Evolutionary conservation across 2,329 filamentous ascomycete species (phyloP), one percentile per base, ranked within the genome.

Genomic region (Didymella pinodella): DNA sequence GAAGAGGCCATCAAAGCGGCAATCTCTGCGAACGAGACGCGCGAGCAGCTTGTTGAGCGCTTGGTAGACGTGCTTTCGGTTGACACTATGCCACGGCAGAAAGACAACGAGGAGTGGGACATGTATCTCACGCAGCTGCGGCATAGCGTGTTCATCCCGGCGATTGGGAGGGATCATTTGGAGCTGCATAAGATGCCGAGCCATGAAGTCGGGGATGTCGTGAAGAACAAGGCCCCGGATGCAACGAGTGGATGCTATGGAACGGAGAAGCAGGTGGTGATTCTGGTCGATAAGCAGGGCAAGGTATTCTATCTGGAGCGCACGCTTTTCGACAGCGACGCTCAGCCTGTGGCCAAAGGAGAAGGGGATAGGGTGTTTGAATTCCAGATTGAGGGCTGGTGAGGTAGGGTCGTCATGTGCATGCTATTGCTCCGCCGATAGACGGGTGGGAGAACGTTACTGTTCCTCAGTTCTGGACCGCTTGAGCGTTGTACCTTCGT

Each of bases 261-360:
- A 0, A 90, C 87, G 2, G 85, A 88, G 69, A 87, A 86, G 73
- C 86, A 89, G 70, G 87, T 85, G 1, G 76, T 89, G 7, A 77
- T 89, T 2, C 73, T 90, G 14, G 85, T 88, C 20, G 78, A 83
- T 65, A 75, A 76, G 29, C 68, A 82, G n/a, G 85, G 85, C 2
- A 80, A 81, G 52, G 81, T 87, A 34, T 84, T 81, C n/a, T 89
- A 85, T 66, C 79, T 88, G 32, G 87, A 90, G 72, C 78, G 86
- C 55, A 88, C 86, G 18, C 70, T 89, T 20, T 88, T 82, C 67
- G 85, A 87, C 66, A 75, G 80, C 12, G 71, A 84, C 45, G 85
- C 81, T 3, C 77, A 78, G 34, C 75, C 80, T 2, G 75, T 86
- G 11, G 75, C 78, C 2, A 69, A 74, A 20, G 80, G 79, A 1